These are phyloP conservation scores for Phyllostachys edulis DNA, from an alignment of 176 grass and related monocot species.

Conservation along the genomic window DNA sequence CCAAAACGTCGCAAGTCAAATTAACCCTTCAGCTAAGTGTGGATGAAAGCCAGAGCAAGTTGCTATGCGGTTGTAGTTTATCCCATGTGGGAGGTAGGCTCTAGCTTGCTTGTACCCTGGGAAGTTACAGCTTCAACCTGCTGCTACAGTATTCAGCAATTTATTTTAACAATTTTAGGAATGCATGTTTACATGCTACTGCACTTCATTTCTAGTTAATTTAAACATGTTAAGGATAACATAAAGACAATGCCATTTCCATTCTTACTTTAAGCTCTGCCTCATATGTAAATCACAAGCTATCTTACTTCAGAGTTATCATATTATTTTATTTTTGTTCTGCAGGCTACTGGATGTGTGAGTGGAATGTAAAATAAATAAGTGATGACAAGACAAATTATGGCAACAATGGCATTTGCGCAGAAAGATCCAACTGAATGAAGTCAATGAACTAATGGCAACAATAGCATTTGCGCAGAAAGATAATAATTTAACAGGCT, in stretches of 20 bases:
- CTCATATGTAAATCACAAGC: slow-evolving; percentile 1
- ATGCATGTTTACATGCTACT: background rate
- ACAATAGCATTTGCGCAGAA: too few relatives aligned
- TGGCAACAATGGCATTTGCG: too few relatives aligned
- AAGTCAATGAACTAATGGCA: background rate
- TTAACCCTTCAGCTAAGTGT: too few relatives aligned
- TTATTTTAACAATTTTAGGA: background rate
- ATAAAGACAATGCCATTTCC: background rate
- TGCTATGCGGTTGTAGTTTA: background rate
- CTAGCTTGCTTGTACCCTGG: background rate
- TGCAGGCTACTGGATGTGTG: background rate
- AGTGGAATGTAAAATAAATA: background rate
- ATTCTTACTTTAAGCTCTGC: background rate
- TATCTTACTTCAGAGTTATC: background rate
- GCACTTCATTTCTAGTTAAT: background rate
- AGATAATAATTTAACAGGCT: too few relatives aligned
- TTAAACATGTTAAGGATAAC: background rate
- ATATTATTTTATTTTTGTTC: slow-evolving; percentile 10
- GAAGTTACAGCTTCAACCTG: slow-evolving; percentile 1
- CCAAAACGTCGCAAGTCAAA: too few relatives aligned
- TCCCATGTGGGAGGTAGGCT: background rate
- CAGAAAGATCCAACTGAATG: background rate
- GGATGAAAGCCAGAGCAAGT: background rate
- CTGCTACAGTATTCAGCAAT: background rate
- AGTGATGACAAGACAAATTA: background rate